These are phyloP conservation scores for Nyctanthes arbortristis DNA, from an alignment of 257 asterid species.

Conservation along the genomic window DNA sequence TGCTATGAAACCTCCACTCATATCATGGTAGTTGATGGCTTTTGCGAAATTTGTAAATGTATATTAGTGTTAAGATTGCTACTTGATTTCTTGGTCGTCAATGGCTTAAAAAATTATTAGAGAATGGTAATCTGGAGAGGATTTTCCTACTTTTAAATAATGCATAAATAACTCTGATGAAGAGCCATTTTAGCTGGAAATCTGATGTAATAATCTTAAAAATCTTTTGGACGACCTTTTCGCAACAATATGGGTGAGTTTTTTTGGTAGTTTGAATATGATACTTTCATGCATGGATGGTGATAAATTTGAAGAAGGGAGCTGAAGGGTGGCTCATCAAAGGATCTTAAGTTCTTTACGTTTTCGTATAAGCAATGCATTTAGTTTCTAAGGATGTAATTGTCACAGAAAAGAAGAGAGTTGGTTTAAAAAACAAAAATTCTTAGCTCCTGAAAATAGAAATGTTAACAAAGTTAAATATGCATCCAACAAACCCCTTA, in stretches of 20 bases:
- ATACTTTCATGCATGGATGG: not conserved
- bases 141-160: not conserved
- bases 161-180: not conserved
- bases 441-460: not conserved
- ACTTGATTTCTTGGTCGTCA: not conserved
- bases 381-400: not conserved
- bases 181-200: not conserved
- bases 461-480: not conserved
- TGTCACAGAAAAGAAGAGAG: not conserved
- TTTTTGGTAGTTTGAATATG: not conserved
- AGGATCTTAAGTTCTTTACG: not conserved
- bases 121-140: not conserved
- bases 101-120: not conserved
- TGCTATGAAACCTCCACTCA: not conserved
- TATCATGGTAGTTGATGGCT: conserved; percentile 6
- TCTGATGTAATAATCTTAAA: not conserved
- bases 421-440: not conserved
- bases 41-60: not conserved
- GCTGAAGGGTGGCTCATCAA: not conserved
- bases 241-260: not conserved
- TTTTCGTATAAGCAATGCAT: not conserved
- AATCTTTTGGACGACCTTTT: not conserved
- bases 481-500: not conserved
- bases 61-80: not conserved
- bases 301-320: not conserved